Percentiles rank a stretch among this genome's conserved stretches.
Evolutionary conservation across 495 filamentous ascomycete genomes (phyloP).

Genomic region (Hypoxylon trugodes): DNA sequence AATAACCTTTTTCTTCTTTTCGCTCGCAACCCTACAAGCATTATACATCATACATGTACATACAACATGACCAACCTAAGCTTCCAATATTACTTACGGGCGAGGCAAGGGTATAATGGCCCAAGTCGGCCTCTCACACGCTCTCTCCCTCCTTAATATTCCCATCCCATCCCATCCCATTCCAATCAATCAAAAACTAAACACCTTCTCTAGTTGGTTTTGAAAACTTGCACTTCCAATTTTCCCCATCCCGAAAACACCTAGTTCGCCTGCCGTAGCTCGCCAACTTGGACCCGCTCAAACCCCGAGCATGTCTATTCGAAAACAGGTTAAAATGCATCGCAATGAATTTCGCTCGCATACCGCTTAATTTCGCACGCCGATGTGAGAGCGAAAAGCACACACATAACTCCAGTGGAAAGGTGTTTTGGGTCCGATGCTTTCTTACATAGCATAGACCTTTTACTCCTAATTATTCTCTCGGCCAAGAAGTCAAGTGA

Average conservation of each 20-base stretch:
- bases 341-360: slow-evolving; percentile 10
- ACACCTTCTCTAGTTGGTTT: slow-evolving; percentile 26
- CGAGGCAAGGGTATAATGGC: slow-evolving; percentile 31
- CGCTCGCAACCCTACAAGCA: slow-evolving; percentile 9
- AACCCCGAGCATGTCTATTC: slow-evolving; percentile 19
- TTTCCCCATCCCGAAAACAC: slow-evolving; percentile 36
- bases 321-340: slow-evolving; percentile 14
- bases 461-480: not conserved
- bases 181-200: too few species aligned
- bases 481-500: not conserved
- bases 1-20: slow-evolving; percentile 12
- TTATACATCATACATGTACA: slow-evolving; percentile 34
- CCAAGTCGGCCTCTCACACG: slow-evolving; percentile 21
- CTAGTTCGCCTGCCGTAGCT: slow-evolving; percentile 25
- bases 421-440: not conserved
- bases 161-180: too few species aligned
- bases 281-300: slow-evolving; percentile 16
- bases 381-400: not conserved
- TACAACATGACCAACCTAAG: slow-evolving; percentile 37
- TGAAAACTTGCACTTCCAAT: slow-evolving; percentile 31
- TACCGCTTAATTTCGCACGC: not conserved
- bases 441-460: slow-evolving; percentile 10
- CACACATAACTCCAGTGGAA: not conserved
- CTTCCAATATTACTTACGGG: slow-evolving; percentile 30
- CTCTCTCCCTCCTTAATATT: too few species aligned